phyloP scores from a whole-genome alignment of 176 grass and related monocot species.

The Oropetium thomaeum region DNA sequence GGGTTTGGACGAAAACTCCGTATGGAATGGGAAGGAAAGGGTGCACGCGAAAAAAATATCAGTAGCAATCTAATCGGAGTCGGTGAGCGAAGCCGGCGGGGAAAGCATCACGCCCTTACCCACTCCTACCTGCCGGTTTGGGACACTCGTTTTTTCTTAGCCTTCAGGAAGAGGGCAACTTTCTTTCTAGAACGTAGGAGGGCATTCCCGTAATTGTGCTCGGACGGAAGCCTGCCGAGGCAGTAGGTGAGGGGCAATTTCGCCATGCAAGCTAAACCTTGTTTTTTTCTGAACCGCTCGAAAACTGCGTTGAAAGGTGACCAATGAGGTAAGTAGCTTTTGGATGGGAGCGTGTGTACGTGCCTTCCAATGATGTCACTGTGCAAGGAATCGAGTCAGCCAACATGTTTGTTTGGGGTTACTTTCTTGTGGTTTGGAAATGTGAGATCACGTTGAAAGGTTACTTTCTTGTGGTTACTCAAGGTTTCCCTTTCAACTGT shows the following conservation, averaged over 20 bases:
- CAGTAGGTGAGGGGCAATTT: constrained; percentile 73
- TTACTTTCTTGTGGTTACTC: background rate
- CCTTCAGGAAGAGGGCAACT: constrained; percentile 15
- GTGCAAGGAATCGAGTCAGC: constrained; percentile 1
- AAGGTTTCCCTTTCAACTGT: constrained; percentile 1
- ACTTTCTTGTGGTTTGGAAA: constrained; percentile 33
- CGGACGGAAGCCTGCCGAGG: background rate
- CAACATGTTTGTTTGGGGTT: background rate
- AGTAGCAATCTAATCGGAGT: constrained; percentile 46
- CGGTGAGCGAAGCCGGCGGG: constrained; percentile 56
- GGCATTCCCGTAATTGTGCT: constrained; percentile 1
- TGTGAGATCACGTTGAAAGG: background rate
- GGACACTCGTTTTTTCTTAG: constrained; percentile 25
- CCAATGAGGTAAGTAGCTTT: background rate
- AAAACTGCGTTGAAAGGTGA: constrained; percentile 22
- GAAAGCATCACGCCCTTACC: constrained; percentile 46
- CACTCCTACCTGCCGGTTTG: constrained; percentile 47
- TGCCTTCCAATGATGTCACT: constrained; percentile 19
- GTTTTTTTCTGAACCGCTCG: constrained; percentile 7
- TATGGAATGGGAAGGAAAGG: constrained; percentile 12
- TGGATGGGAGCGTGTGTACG: background rate
- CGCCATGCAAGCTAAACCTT: constrained; percentile 7
- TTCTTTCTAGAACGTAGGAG: constrained; percentile 42
- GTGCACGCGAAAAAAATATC: constrained; percentile 19
- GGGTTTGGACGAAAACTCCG: background rate